A percentile compares a stretch with the other conserved stretches of the same genome.
These are phyloP conservation scores for Candolleomyces aberdarensis DNA, from an alignment of 768 basidiomycete species.

Conservation along the genomic window DNA sequence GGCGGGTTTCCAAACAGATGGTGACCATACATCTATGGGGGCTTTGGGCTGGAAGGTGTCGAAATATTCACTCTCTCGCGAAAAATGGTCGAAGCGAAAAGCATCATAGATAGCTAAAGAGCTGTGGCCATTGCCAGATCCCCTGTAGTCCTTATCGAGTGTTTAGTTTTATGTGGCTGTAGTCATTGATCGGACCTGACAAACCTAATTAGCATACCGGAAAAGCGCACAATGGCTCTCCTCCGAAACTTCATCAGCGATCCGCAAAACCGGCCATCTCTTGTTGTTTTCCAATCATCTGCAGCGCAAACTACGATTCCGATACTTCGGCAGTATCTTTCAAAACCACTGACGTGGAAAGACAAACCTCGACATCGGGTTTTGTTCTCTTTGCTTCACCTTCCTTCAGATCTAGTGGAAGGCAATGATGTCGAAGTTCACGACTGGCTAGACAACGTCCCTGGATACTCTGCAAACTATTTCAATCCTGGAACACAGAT, in stretches of 20 bases:
- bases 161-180: too few species aligned
- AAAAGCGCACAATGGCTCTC: constrained; percentile 5
- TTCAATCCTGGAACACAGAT: constrained; percentile 31
- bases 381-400: constrained; percentile 57
- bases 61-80: neutral
- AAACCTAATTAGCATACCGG: neutral
- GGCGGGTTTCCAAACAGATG: neutral
- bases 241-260: constrained; percentile 8
- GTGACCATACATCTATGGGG: neutral
- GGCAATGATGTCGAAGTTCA: constrained; percentile 36
- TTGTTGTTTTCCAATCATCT: constrained; percentile 44
- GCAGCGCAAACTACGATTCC: constrained; percentile 55
- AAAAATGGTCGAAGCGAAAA: neutral
- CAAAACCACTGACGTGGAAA: constrained; percentile 13
- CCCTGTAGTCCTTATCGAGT: too few species aligned
- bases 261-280: constrained; percentile 1
- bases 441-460: constrained; percentile 50
- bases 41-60: constrained; percentile 8
- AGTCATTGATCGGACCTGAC: neutral
- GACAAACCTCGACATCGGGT: constrained; percentile 25
- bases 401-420: constrained; percentile 28
- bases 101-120: too few species aligned
- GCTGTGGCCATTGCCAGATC: too few species aligned
- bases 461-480: constrained; percentile 42
- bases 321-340: constrained; percentile 43